Evolutionary conservation across 352 stramenopile genomes (phyloP), one percentile per base, ranked within the genome.

Genomic region (Globisporangium spinosum): DNA sequence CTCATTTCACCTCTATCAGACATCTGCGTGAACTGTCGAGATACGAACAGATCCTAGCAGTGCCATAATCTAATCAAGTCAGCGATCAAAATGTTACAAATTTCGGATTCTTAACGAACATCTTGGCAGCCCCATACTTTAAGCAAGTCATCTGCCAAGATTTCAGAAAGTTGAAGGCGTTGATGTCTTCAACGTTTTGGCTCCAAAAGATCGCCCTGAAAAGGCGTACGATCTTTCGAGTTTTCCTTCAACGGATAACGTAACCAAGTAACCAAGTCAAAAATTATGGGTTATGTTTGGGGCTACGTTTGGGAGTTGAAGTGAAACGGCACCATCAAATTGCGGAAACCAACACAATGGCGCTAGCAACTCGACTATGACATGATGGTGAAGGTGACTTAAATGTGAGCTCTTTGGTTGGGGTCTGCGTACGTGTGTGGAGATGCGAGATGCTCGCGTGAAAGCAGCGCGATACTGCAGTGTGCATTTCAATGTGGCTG

Each of bases 261-360:
- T 49, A 22, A n/a, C 40, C 40, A 17, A 49, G 6, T 22, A 49
- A 49, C 40, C 15, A 20, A 10, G 3, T 47, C 3, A 38, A 38
- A 38, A 38, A 32, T 32, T 32, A 32, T 4, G 29, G 15, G 40
- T 49, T 49, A 49, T 9, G 15, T 22, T 20, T n/a, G 40, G 40
- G 15, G 40, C n/a, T 49, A 47, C 13, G 4, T 58, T n/a, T 17
- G 25, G 54, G 27, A 17, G 54, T 40, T 59, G 54, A 59, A 40
- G 54, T 25, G 54, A 59, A 59, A 59, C 54, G 54, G 6, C 54
- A 58, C 17, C 53, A 13, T 12, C 53, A 58, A 20, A 58, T 35
- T 35, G 53, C 13, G 13, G 53, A 58, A 58, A 35, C 4, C 3
- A 22, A 20, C 27, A 29, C 29, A 29, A 29, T 17, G 25, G 9